Percentiles rank a stretch among this genome's conserved stretches.
phyloP scores from a whole-genome alignment of 2,329 filamentous ascomycete genomes.

The Xylariales sp. region DNA sequence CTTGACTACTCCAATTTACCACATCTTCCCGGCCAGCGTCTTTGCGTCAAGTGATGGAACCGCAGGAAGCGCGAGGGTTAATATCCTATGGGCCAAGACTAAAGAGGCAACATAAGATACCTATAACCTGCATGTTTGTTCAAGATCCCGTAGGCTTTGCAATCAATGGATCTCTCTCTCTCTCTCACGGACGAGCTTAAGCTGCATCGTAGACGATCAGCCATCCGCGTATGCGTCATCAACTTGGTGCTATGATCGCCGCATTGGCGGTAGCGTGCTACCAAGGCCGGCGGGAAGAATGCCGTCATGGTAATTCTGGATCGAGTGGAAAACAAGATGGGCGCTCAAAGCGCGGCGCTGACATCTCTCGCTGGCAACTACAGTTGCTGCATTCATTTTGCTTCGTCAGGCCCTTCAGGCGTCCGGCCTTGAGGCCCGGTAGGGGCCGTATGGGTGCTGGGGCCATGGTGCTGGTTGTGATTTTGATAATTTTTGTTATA shows the following conservation, averaged over 20 bases:
- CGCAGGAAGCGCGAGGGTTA: slow-evolving; percentile 42
- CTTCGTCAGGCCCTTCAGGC: slow-evolving; percentile 58
- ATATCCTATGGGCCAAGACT: slow-evolving; percentile 49
- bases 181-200: slow-evolving; percentile 25
- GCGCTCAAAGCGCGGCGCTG: slow-evolving; percentile 48
- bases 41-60: slow-evolving; percentile 39
- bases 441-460: slow-evolving; percentile 51
- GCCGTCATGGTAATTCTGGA: slow-evolving; percentile 43
- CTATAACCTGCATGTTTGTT: slow-evolving; percentile 44
- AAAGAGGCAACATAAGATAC: slow-evolving; percentile 45
- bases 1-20: slow-evolving; percentile 44
- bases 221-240: slow-evolving; percentile 30
- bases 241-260: slow-evolving; percentile 18
- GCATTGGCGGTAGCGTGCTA: slow-evolving; percentile 34
- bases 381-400: slow-evolving; percentile 54
- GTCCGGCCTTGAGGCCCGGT: slow-evolving; percentile 51
- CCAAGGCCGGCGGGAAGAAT: slow-evolving; percentile 38
- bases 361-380: slow-evolving; percentile 42
- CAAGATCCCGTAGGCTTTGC: slow-evolving; percentile 43
- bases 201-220: slow-evolving; percentile 16
- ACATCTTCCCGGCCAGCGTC: slow-evolving; percentile 41
- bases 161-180: slow-evolving; percentile 34
- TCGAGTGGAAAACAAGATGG: slow-evolving; percentile 45
- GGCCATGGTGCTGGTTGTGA: slow-evolving; percentile 57
- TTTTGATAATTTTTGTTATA: slow-evolving; percentile 62